Base-by-base conservation (phyloP, 2,329 filamentous ascomycete species). In the Apiospora rasikravindrae region DNA sequence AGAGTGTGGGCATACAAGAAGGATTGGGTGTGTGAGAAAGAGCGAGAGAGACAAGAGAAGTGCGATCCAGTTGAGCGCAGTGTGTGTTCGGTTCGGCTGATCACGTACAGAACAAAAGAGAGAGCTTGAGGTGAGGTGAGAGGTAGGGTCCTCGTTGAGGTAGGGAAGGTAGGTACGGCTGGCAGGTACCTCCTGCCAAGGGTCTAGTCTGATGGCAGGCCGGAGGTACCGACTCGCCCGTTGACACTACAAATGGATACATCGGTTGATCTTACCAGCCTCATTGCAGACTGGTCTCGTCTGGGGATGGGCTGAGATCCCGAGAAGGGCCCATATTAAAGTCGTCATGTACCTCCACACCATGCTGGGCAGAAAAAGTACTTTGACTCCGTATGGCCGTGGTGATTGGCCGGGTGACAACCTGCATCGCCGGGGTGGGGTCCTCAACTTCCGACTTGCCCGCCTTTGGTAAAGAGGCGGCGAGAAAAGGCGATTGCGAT, bases 21-120 rank as follows among this genome's bases (percentile, higher is more conserved):
- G 69, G 71, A 73, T 69, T 64, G 71, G 61, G 64, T 68, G 64
- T 61, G 71, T 24, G 71, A 72, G 66, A 74, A 72, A 74, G 71
- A 74, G 75, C 71, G 72, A 70, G 72, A 75, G 74, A 73, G 71
- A 67, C 66, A 72, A 69, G 72, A 72, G 71, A 71, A 69, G 71
- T 68, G 69, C 72, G 75, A 61, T 61, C 53, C 53, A 61, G 51
- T 37, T 33, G 33, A 5, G 8, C 8, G 19, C 45, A 61, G 57
- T 40, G 57, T 64, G 57, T 64, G 57, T 64, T 64, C 57, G 33
- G 57, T 64, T 64, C 57, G 57, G 57, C 57, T 64, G 57, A 64
- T 64, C 57, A 64, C 57, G 57, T 64, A 64, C 57, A 77, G 77
- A 76, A 75, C 73, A 73, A 70, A 75, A 73, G 77, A 73, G 77